phyloP scores from a whole-genome alignment of 192 early-diverging fungal species.

The Coemansia sp. region DNA sequence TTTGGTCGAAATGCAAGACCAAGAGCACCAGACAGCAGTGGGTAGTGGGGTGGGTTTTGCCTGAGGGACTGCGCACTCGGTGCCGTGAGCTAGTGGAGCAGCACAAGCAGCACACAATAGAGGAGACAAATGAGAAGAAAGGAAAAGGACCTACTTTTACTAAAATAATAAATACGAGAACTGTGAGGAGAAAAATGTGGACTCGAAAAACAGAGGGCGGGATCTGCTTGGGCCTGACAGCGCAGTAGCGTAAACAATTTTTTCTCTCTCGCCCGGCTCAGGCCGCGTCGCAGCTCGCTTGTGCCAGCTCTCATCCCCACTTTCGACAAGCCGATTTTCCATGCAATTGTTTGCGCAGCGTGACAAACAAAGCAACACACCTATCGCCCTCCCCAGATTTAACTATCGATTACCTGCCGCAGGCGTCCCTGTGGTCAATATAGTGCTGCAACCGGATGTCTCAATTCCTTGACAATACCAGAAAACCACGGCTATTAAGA shows the following conservation, averaged over 20 bases:
- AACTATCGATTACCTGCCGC: neutral
- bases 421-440: neutral
- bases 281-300: neutral
- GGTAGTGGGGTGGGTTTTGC: neutral
- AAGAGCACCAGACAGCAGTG: slow-evolving; percentile 3
- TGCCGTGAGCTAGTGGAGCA: neutral
- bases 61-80: neutral
- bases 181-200: neutral
- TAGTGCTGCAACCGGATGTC: neutral
- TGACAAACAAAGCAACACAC: neutral
- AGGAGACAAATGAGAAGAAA: neutral
- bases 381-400: neutral
- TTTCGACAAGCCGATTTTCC: neutral
- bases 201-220: slow-evolving; percentile 2
- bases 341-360: neutral
- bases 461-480: neutral
- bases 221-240: neutral
- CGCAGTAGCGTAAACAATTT: slow-evolving; percentile 5
- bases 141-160: neutral
- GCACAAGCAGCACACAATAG: neutral
- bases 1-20: neutral
- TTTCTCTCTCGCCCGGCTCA: neutral
- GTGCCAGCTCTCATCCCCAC: neutral
- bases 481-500: neutral
- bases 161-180: neutral